Evolutionary conservation across 2,329 filamentous ascomycete genomes (phyloP), one percentile per base, ranked within the genome.

Genomic region (Botrytis elliptica): DNA sequence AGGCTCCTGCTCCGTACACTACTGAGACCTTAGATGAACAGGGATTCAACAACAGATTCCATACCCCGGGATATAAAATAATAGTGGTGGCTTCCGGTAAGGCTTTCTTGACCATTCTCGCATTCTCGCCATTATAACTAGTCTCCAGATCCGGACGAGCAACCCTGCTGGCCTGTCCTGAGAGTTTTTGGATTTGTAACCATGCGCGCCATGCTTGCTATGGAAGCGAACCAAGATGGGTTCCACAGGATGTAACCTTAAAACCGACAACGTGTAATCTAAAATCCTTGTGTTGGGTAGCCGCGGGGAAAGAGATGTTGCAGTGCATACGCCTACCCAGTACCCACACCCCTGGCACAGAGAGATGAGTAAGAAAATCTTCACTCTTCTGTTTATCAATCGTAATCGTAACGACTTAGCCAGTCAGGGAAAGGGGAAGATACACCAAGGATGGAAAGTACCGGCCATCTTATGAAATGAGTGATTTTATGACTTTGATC

Each of bases 241-340:
- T 52, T 52, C 33, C 46, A 22, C 14, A 38, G 0, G 52, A 67
- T 55, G 46, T 55, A 40, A 67, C 33, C 65, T 55, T 18, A 55
- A 40, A 29, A 55, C n/a, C 65, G 4, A 67, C 44, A 52, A 38
- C 22, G 64, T 67, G 64, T 67, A 67, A n/a, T 67, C 16, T 38
- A n/a, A 67, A 38, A 25, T 18, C 44, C 22, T 67, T 52, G 33
- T 38, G 20, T 18, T 66, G 29, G 33, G 7, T 57, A 55, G 49
- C 36, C 49, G 46, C 65, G 65, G 65, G 65, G 65, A 22, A 57
- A n/a, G 52, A n/a, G 60, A 20, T n/a, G 29, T 55, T 55, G 49
- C 49, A 55, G 49, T 55, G 49, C 49, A 55, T 55, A 55, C 12
- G 49, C 12, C 49, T 55, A n/a, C 25, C 49, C 25, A 55, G 25